Base-by-base conservation (phyloP, 1,284 basidiomycete genomes). In the Fomitopsis betulina region DNA sequence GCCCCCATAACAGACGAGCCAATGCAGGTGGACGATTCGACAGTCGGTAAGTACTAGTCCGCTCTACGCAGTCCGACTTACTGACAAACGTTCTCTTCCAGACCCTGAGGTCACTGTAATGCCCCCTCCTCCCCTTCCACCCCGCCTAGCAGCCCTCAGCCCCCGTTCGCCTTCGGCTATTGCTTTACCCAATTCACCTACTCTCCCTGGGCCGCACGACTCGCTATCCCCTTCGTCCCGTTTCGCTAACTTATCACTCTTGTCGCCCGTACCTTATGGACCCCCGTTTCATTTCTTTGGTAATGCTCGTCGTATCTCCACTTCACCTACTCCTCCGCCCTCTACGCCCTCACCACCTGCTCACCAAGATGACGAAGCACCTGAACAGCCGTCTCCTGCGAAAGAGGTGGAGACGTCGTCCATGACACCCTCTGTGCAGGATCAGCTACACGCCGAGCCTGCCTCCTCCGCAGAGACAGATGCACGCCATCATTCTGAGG, bases 51-150 rank as follows among this genome's bases (percentile, higher is more conserved):
- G 67, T 62, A 32, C 27, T 2, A 5, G 13, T 37, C 35, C 9
- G 8, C 35, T 12, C 35, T 37, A 12, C 8, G 3, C 35, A 15
- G 9, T 15, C 35, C 15, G 15, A 51, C n/a, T 37, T 19, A 19
- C 23, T 53, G 19, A 39, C 49, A 30, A 54, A 23, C 47, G 40
- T n/a, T n/a, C 21, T n/a, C 23, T 37, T 17, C 7, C 56, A 71
- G 71, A 72, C 56, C 58, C 64, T 4, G 68, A 66, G 27, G 73
- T 74, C 13, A 32, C 49, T 17, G 49, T 32, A 7, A 80, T 79
- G 78, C 78, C 77, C 12, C 77, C 77, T 9, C 80, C 80, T 15
- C 79, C 77, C 3, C 72, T 80, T 61, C 78, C 77, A 5, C 72
- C 75, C 7, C 51, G 33, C 67, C 70, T 8, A 67, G 73, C 32